Conservation (phyloP, 441 rosid genomes). For the Bocquillonia castaneifolia region DNA sequence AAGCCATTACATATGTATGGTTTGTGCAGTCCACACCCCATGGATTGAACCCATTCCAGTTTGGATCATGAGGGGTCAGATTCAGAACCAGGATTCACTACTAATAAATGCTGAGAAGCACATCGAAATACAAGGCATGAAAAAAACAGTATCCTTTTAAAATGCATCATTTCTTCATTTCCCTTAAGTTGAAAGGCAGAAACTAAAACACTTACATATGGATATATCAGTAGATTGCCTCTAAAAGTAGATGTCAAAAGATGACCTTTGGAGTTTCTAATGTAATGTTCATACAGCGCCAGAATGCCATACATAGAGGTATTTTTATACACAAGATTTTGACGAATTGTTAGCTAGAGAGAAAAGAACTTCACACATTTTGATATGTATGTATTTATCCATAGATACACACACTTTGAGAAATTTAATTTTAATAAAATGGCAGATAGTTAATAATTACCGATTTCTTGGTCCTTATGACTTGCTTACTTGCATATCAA, state of each 20-base stretch:
- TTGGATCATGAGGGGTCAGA: neutral
- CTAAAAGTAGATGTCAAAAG: neutral
- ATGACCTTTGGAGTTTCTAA: neutral
- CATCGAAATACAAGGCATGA: neutral
- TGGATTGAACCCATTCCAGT: neutral
- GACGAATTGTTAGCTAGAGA: too few relatives aligned
- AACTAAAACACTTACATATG: neutral
- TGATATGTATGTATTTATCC: too few relatives aligned
- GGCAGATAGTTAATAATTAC: conserved; percentile 41
- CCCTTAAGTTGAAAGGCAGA: neutral
- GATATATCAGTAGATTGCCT: neutral
- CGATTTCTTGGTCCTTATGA: conserved; percentile 46
- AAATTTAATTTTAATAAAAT: too few relatives aligned
- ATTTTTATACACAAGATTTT: neutral
- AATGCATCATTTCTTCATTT: neutral
- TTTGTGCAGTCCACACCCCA: neutral
- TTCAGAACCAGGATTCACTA: neutral
- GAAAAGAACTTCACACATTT: neutral
- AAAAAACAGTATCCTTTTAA: neutral
- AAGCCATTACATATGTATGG: neutral
- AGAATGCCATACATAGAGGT: neutral
- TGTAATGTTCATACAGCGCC: neutral
- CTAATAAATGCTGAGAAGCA: neutral
- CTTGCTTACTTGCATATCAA: conserved; percentile 55
- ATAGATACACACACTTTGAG: too few relatives aligned